These are phyloP conservation scores for Acer campestre DNA, from an alignment of 345 rosid species.

Conservation along the genomic window DNA sequence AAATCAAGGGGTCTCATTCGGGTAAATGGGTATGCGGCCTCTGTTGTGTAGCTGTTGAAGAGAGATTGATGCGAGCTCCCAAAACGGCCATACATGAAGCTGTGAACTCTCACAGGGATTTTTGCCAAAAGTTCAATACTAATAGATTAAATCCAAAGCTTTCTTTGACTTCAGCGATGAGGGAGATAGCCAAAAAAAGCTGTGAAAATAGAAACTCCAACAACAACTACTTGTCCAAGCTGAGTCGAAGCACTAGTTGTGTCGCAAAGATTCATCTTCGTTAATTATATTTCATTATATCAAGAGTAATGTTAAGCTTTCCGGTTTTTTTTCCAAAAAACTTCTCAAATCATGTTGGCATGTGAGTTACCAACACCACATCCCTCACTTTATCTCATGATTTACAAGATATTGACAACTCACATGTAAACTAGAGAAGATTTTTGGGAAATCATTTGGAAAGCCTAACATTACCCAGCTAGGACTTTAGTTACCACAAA, in stretches of 20 bases:
- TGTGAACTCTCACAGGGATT: conserved; percentile 38
- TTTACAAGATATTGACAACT: too few relatives aligned
- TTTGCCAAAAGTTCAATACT: conserved; percentile 49
- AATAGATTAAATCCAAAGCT: conserved; percentile 43
- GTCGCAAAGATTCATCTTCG: conserved; percentile 38
- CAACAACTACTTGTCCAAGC: conserved; percentile 22
- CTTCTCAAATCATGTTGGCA: too few relatives aligned
- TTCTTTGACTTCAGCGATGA: conserved; percentile 43
- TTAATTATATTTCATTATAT: not conserved
- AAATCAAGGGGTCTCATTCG: conserved; percentile 29
- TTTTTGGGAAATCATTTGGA: too few relatives aligned
- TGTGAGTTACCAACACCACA: too few relatives aligned
- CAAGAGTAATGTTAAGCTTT: too few relatives aligned
- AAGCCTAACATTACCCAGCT: too few relatives aligned
- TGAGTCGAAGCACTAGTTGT: conserved; percentile 43
- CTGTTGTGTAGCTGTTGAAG: conserved; percentile 53
- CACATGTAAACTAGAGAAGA: too few relatives aligned
- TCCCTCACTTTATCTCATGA: too few relatives aligned
- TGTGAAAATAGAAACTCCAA: conserved; percentile 30
- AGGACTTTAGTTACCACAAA: too few relatives aligned
- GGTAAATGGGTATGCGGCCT: conserved; percentile 61
- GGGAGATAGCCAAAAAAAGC: conserved; percentile 42
- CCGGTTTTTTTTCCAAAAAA: too few relatives aligned
- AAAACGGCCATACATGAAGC: conserved; percentile 35
- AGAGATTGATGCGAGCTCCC: conserved; percentile 24